Evolutionary conservation across 306 rosid species (phyloP).

Genomic region (Pyrus betulifolia): DNA sequence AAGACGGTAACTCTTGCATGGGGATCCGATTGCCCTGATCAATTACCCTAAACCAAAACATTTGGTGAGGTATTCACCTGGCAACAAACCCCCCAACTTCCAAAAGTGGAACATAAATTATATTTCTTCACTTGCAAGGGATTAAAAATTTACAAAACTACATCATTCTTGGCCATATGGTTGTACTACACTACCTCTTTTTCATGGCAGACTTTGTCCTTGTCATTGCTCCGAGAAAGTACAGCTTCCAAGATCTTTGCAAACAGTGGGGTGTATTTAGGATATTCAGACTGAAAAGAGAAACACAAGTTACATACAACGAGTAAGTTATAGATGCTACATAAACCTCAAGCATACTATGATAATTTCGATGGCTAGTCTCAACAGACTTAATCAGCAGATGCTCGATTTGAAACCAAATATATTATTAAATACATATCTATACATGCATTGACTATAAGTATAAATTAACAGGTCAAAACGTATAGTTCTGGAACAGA

Average conservation of each 20-base stretch:
- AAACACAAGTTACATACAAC: background rate
- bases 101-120: background rate
- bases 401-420: background rate
- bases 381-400: background rate
- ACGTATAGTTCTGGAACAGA: background rate
- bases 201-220: conserved; percentile 45
- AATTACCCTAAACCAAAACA: background rate
- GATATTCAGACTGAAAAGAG: conserved; percentile 74
- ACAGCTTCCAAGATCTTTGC: conserved; percentile 80
- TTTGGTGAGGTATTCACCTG: background rate
- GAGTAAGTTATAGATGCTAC: background rate
- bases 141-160: background rate
- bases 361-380: background rate
- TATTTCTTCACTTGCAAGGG: background rate
- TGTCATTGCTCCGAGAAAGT: conserved; percentile 47
- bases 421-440: background rate
- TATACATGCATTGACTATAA: background rate
- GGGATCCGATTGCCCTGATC: background rate
- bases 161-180: background rate
- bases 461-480: background rate
- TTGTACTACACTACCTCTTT: conserved; percentile 48
- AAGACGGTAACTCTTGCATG: background rate
- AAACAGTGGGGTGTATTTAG: conserved; percentile 76
- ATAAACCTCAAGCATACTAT: background rate
- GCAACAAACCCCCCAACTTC: background rate